Evolutionary conservation across 768 basidiomycete species (phyloP), one percentile per base, ranked within the genome.

Genomic region (Termitomyces titanicus): DNA sequence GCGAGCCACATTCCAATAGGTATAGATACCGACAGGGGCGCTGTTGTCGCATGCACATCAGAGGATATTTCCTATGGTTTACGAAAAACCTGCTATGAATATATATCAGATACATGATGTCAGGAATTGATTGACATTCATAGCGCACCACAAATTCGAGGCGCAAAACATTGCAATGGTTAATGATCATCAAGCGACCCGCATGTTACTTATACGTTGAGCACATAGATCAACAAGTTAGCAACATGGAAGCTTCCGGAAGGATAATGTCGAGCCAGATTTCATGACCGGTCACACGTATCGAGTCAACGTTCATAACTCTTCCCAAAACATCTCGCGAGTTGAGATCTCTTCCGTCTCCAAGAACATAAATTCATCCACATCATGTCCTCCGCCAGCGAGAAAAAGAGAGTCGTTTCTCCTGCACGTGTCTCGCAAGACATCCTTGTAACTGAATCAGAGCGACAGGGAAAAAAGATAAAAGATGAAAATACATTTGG

Each of bases 231-330:
- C 88, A 6, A 55, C 54, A 42, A 55, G 48, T 22, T 24, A 47
- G 86, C 1, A 86, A 86, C 4, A 89, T 87, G 85, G 83, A 91
- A n/a, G 89, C 88, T 35, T 86, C 79, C 0, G 89, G 89, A 22
- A 90, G 78, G 54, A 91, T 78, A 0, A 88, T 87, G 64, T 91
- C 89, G 10, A 91, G 77, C 42, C 49, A 9, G 3, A 60, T 57
- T 57, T 54, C 29, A 59, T 48, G 6, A 61, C 54, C 20, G 57
- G 57, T 20, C 55, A 43, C 0, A 48, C 54, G 15, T 59, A 59
- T 34, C 42, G 45, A 34, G 57, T 47, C 24, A 61, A 35, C 2
- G 40, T 53, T 9, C 22, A 34, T 17, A 61, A 22, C 35, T 61
- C 60, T 31, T 61, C 49, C 60, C 52, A 47, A 15, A 59, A 58